Evolutionary conservation across 331 rosid genomes (phyloP).

Genomic region (Ulmus americana): DNA sequence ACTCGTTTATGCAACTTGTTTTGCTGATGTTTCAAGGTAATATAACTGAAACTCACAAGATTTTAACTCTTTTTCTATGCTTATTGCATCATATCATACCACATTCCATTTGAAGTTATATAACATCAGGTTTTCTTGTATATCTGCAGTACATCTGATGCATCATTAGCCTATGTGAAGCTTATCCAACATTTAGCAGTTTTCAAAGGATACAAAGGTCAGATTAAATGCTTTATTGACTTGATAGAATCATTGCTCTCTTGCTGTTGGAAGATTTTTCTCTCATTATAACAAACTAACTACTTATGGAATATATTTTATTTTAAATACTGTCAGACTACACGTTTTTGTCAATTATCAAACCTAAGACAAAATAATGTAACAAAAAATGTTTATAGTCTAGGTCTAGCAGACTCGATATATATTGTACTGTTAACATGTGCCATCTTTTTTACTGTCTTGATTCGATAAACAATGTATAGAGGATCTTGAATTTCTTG

Average conservation of each 20-base stretch:
- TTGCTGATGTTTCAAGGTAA: constrained; percentile 91
- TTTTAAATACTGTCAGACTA: background rate
- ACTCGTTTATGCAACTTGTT: constrained; percentile 83
- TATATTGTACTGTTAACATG: background rate
- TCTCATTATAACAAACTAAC: background rate
- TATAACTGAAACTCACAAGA: constrained; percentile 10
- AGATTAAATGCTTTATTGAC: constrained; percentile 32
- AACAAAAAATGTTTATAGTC: background rate
- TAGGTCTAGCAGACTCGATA: background rate
- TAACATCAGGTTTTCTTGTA: constrained; percentile 24
- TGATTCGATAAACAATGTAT: background rate
- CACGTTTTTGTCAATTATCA: background rate
- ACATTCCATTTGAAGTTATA: background rate
- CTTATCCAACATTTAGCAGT: constrained; percentile 89
- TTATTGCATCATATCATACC: background rate
- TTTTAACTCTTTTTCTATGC: background rate
- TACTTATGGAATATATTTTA: background rate
- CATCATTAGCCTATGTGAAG: constrained; percentile 78
- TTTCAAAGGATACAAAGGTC: constrained; percentile 85
- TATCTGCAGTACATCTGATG: constrained; percentile 69
- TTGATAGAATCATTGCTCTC: background rate
- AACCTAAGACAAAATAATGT: too few species aligned
- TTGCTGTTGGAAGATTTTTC: background rate
- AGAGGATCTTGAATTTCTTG: background rate
- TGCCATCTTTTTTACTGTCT: background rate